Percentiles rank a stretch among this genome's conserved stretches.
phyloP scores from a whole-genome alignment of 257 asterid species.

The Fraxinus cuspidata region DNA sequence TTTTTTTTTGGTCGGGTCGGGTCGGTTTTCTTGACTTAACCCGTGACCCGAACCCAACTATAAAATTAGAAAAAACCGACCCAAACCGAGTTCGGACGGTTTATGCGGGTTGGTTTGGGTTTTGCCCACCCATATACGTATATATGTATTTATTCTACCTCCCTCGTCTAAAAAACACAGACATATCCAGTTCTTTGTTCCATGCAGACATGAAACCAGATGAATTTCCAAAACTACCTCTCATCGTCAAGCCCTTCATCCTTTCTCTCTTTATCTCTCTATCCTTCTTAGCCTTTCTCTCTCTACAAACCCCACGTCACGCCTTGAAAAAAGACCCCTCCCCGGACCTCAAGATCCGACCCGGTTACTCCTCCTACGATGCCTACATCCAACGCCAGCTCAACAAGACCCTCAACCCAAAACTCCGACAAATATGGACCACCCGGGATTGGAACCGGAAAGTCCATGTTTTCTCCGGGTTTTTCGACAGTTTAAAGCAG shows the following conservation, averaged over 20 bases:
- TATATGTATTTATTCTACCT: neutral
- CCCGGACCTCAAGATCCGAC: constrained; percentile 73
- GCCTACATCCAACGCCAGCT: constrained; percentile 75
- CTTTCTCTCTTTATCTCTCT: constrained; percentile 46
- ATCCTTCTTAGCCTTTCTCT: constrained; percentile 45
- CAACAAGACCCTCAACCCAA: constrained; percentile 87
- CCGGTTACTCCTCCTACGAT: constrained; percentile 81
- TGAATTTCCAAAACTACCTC: constrained; percentile 35
- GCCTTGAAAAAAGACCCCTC: constrained; percentile 20
- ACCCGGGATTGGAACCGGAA: constrained; percentile 94
- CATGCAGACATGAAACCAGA: constrained; percentile 41
- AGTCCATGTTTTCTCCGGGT: constrained; percentile 58
- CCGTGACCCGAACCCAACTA: too few species aligned
- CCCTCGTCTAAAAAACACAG: neutral
- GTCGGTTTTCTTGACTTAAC: too few species aligned
- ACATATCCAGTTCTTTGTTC: neutral
- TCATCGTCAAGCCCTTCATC: constrained; percentile 48
- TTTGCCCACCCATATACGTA: neutral
- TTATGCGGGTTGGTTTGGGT: too few species aligned
- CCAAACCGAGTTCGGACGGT: too few species aligned
- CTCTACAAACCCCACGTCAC: constrained; percentile 43
- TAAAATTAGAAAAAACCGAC: too few species aligned
- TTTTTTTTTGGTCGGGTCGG: too few species aligned
- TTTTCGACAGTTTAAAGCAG: constrained; percentile 52
- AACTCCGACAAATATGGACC: constrained; percentile 76